phyloP scores from a whole-genome alignment of 2,329 filamentous ascomycete species.

The Fusarium robinianum region DNA sequence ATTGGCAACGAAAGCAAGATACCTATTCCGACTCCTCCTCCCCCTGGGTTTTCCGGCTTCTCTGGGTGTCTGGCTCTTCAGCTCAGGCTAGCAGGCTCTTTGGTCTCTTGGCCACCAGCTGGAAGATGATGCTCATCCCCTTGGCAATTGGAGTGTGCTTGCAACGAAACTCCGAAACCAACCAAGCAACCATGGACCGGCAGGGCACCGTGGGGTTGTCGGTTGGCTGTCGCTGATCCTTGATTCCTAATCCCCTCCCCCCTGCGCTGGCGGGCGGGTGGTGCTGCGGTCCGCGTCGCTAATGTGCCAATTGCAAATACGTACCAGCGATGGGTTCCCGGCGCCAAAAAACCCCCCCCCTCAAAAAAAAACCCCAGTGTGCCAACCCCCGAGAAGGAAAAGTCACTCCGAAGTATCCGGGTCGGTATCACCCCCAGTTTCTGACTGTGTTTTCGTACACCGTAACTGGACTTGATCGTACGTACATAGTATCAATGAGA shows the following conservation, averaged over 20 bases:
- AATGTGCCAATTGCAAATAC: slow-evolving; percentile 19
- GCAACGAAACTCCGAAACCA: slow-evolving; percentile 28
- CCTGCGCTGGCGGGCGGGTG: slow-evolving; percentile 7
- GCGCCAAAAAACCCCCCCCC: slow-evolving; percentile 5
- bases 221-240: slow-evolving; percentile 35
- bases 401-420: slow-evolving; percentile 24
- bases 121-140: no score
- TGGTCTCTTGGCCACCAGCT: neutral
- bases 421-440: no score
- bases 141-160: slow-evolving; percentile 10
- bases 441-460: no score
- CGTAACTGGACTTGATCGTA: no score
- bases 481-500: no score
- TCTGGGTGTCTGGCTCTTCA: no score
- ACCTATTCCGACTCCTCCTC: no score
- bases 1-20: no score
- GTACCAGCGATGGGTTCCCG: slow-evolving; percentile 5
- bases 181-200: slow-evolving; percentile 23
- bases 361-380: slow-evolving; percentile 6
- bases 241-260: slow-evolving; percentile 14
- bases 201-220: slow-evolving; percentile 35
- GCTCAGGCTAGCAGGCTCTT: no score
- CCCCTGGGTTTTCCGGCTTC: no score
- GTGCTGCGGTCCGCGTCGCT: neutral
- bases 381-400: slow-evolving; percentile 1